Evolutionary conservation across 148 eudicot genomes (phyloP).

Genomic region (Vaccinium macrocarpon): DNA sequence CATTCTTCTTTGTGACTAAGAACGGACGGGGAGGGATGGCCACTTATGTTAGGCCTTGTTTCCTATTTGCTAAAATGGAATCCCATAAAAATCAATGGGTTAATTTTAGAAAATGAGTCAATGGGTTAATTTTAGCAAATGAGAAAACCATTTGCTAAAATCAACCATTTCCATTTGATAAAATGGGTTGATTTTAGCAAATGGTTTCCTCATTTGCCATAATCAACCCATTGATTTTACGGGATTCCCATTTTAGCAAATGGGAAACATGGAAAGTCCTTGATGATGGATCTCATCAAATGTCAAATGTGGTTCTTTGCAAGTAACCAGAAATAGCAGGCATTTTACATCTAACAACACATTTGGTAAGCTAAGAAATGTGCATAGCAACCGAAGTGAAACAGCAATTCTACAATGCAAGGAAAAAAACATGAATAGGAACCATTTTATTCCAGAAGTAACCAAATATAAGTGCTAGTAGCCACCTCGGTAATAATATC

Average conservation of each 20-base stretch:
- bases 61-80: no score
- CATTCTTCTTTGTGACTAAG: background rate
- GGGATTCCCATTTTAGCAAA: no score
- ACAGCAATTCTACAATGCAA: background rate
- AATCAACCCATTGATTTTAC: no score
- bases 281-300: background rate
- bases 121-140: no score
- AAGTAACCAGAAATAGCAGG: background rate
- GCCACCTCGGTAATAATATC: background rate
- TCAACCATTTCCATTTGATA: no score
- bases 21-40: background rate
- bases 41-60: no score
- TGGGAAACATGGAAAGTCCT: background rate
- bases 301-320: background rate
- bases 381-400: constrained; percentile 6
- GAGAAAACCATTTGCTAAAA: no score
- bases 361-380: background rate
- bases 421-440: background rate
- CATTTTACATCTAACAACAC: background rate
- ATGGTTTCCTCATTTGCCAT: no score
- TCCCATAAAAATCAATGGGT: no score
- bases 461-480: background rate
- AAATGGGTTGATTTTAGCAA: no score
- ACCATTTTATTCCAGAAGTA: background rate
- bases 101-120: no score